phyloP scores from a whole-genome alignment of 352 stramenopile genomes.

The Phytopythium oedochilum region DNA sequence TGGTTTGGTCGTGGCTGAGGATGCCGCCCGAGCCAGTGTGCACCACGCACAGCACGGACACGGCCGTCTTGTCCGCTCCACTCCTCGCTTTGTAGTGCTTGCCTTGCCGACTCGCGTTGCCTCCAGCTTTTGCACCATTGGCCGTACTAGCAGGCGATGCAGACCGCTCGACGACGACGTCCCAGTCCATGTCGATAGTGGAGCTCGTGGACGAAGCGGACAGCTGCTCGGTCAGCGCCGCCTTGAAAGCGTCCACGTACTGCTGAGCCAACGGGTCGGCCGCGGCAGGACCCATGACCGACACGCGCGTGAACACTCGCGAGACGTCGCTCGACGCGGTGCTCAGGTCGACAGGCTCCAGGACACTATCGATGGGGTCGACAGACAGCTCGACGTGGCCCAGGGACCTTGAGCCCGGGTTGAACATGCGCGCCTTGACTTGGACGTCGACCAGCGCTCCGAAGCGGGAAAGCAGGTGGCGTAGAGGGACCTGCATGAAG shows the following conservation, averaged over 20 bases:
- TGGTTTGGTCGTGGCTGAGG: slow-evolving; percentile 35
- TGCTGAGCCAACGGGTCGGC: slow-evolving; percentile 31
- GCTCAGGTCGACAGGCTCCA: slow-evolving; percentile 38
- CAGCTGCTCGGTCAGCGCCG: slow-evolving; percentile 16
- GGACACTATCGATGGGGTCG: slow-evolving; percentile 8
- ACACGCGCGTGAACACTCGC: slow-evolving; percentile 34
- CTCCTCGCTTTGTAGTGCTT: slow-evolving; percentile 10
- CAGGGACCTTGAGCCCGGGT: slow-evolving; percentile 20
- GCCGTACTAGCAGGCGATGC: background rate
- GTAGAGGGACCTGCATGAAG: slow-evolving; percentile 49
- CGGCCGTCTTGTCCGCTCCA: slow-evolving; percentile 20
- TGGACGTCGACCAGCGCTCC: slow-evolving; percentile 26
- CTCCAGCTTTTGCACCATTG: slow-evolving; percentile 3
- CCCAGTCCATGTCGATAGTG: slow-evolving; percentile 10
- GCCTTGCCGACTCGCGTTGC: background rate
- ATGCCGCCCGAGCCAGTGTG: slow-evolving; percentile 37
- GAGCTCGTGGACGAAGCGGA: background rate
- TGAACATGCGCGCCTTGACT: slow-evolving; percentile 44
- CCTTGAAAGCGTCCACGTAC: slow-evolving; percentile 27
- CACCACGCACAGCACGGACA: slow-evolving; percentile 35
- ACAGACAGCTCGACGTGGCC: slow-evolving; percentile 35
- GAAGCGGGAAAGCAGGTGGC: slow-evolving; percentile 35
- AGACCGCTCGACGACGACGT: slow-evolving; percentile 28
- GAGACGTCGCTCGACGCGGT: slow-evolving; percentile 20
- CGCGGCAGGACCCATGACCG: slow-evolving; percentile 30